Conservation (phyloP, 305 asterid species). For the Euphrasia arctica region DNA sequence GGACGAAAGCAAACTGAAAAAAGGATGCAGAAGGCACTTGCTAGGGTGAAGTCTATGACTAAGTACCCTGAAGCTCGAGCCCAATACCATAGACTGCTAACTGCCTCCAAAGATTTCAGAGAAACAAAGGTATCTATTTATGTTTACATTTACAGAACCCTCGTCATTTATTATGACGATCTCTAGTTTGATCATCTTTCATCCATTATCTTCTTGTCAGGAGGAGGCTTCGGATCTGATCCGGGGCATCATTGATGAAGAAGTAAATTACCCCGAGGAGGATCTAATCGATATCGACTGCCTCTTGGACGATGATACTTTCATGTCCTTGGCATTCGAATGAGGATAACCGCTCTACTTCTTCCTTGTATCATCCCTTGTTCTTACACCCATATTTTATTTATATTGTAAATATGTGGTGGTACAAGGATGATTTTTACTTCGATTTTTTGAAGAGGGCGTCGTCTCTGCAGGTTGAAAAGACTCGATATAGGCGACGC, state of each 20-base stretch:
- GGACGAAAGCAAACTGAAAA: conserved; percentile 90
- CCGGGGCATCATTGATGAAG: conserved; percentile 43
- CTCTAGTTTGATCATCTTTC: not conserved
- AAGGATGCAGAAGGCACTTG: conserved; percentile 83
- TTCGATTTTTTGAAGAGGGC: not conserved
- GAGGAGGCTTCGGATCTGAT: conserved; percentile 44
- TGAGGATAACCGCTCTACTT: conserved; percentile 26
- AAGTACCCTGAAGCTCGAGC: conserved; percentile 90
- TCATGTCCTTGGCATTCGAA: conserved; percentile 74
- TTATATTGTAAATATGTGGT: not conserved
- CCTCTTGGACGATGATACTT: conserved; percentile 74
- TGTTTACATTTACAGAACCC: not conserved
- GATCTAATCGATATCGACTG: conserved; percentile 57
- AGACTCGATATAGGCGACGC: not conserved
- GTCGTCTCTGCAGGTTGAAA: not conserved
- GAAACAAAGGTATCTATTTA: conserved; percentile 56
- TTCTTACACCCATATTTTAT: not conserved
- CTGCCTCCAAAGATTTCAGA: conserved; percentile 74
- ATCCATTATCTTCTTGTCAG: conserved; percentile 5
- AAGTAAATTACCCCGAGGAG: conserved; percentile 43
- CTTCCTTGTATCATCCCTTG: not conserved
- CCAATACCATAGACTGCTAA: conserved; percentile 86
- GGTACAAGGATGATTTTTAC: not conserved
- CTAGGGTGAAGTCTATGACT: conserved; percentile 93
- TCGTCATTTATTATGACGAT: no score